These are phyloP conservation scores for Solidago caesia DNA, from an alignment of 129 eudicot species.

Conservation along the genomic window DNA sequence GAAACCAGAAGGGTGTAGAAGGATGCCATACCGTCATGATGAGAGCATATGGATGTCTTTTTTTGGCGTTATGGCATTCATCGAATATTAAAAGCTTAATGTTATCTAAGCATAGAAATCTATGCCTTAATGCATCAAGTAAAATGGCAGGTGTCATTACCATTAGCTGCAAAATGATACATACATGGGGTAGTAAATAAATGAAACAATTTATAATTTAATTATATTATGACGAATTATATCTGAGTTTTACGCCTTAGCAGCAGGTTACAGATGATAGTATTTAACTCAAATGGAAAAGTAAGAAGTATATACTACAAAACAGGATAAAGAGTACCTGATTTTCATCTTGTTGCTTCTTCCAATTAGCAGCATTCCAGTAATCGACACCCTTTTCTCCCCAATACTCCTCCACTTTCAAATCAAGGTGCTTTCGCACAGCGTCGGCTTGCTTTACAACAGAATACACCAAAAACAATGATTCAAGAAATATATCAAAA, in stretches of 20 bases:
- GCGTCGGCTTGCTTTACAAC: slow-evolving; percentile 68
- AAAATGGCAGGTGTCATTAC: slow-evolving; percentile 85
- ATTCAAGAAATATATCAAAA: neutral
- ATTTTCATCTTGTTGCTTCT: slow-evolving; percentile 44
- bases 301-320: neutral
- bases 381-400: slow-evolving; percentile 86
- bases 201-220: neutral
- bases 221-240: neutral
- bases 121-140: slow-evolving; percentile 72
- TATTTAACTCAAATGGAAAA: neutral
- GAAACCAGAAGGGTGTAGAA: neutral
- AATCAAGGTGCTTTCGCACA: slow-evolving; percentile 53
- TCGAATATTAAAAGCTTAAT: slow-evolving; percentile 83
- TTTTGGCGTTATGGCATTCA: slow-evolving; percentile 93
- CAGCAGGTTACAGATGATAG: neutral
- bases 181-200: neutral
- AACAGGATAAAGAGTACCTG: slow-evolving; percentile 44
- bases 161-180: slow-evolving; percentile 54
- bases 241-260: neutral
- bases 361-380: slow-evolving; percentile 83
- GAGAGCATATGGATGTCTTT: slow-evolving; percentile 69
- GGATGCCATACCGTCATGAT: slow-evolving; percentile 68
- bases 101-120: slow-evolving; percentile 45
- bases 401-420: slow-evolving; percentile 85
- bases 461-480: neutral